These are phyloP conservation scores for Immersiella caudata DNA, from an alignment of 495 filamentous ascomycete species.

Conservation along the genomic window DNA sequence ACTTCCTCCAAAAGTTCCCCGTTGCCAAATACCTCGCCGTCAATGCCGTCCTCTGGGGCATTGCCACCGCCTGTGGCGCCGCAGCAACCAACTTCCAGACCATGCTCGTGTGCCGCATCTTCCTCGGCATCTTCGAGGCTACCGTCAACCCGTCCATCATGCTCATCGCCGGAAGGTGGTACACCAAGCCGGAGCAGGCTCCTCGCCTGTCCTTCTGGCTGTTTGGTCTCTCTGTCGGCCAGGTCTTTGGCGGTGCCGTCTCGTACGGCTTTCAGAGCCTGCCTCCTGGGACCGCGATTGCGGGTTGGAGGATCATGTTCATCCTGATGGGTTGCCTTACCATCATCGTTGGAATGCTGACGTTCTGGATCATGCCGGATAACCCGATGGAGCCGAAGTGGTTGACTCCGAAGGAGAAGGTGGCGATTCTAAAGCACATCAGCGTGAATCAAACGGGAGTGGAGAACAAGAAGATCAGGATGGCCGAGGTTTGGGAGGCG, in stretches of 20 bases:
- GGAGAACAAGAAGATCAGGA: slow-evolving; percentile 54
- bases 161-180: slow-evolving; percentile 58
- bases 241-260: slow-evolving; percentile 63
- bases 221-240: slow-evolving; percentile 60
- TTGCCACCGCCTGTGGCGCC: slow-evolving; percentile 41
- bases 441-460: slow-evolving; percentile 54
- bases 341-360: slow-evolving; percentile 48
- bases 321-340: slow-evolving; percentile 57
- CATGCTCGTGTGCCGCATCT: slow-evolving; percentile 51
- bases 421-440: slow-evolving; percentile 42
- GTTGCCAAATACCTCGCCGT: slow-evolving; percentile 58
- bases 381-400: slow-evolving; percentile 55
- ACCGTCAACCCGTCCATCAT: slow-evolving; percentile 62
- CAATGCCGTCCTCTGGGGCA: slow-evolving; percentile 57
- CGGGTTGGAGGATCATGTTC: slow-evolving; percentile 67
- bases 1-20: slow-evolving; percentile 54
- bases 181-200: slow-evolving; percentile 62
- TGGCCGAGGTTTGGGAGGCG: slow-evolving; percentile 44
- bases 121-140: slow-evolving; percentile 65
- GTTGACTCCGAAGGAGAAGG: slow-evolving; percentile 53
- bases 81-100: slow-evolving; percentile 40
- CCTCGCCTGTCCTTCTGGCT: slow-evolving; percentile 67
- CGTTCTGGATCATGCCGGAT: slow-evolving; percentile 54
- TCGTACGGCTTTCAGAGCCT: slow-evolving; percentile 65
- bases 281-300: slow-evolving; percentile 38